Percentiles rank a stretch among this genome's conserved stretches.
Evolutionary conservation across 805 yeast species (phyloP).

Genomic region (Wickerhamomyces chambardii): DNA sequence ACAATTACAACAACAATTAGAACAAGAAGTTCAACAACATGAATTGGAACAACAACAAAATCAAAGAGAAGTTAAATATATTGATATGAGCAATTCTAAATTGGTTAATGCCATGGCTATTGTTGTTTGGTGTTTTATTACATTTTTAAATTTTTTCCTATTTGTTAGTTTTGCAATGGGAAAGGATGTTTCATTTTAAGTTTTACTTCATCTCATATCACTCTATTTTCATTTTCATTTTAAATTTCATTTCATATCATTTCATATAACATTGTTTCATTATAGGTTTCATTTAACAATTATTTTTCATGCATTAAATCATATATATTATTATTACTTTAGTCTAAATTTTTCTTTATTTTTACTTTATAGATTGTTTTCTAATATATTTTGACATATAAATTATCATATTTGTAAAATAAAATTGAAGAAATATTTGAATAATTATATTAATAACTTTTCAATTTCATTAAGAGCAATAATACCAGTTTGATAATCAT

Average conservation of each 20-base stretch:
- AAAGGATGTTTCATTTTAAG: slow-evolving; percentile 26
- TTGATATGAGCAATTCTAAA: slow-evolving; percentile 34
- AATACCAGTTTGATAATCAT: slow-evolving; percentile 19
- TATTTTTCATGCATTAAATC: background rate
- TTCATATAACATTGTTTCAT: too few species aligned
- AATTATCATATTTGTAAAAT: too few species aligned
- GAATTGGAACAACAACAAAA: too few species aligned
- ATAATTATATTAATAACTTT: slow-evolving; percentile 6
- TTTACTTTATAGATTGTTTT: too few species aligned
- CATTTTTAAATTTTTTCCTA: slow-evolving; percentile 60
- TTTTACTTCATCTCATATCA: background rate
- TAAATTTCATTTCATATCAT: too few species aligned
- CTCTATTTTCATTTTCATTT: background rate
- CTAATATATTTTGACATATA: too few species aligned
- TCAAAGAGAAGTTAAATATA: too few species aligned
- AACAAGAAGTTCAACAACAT: slow-evolving; percentile 1
- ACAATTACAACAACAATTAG: too few species aligned
- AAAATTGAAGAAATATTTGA: too few species aligned
- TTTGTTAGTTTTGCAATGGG: slow-evolving; percentile 39
- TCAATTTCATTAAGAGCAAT: slow-evolving; percentile 22
- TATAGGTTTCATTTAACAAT: background rate
- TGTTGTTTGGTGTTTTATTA: slow-evolving; percentile 59
- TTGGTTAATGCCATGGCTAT: slow-evolving; percentile 42
- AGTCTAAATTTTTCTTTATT: too few species aligned
- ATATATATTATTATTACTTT: too few species aligned